Conservation (phyloP, 108 stramenopile genomes). For the Poteriospumella lacustris region DNA sequence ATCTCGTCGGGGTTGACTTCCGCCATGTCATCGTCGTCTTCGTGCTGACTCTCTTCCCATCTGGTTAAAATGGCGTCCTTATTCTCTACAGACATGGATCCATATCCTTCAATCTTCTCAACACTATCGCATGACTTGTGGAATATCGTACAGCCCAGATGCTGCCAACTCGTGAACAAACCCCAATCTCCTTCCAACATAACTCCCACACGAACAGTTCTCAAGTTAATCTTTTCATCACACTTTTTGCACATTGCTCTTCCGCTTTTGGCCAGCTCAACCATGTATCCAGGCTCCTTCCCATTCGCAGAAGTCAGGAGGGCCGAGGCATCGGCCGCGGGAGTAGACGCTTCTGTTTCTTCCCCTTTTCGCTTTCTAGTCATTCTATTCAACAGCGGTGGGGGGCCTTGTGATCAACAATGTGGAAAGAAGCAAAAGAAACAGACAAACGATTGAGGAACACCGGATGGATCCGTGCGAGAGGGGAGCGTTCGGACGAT, state of each 20-base stretch:
- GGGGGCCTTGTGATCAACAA: no score
- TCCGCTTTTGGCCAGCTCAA: constrained; percentile 40
- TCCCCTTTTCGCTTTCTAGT: no score
- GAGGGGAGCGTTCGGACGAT: no score
- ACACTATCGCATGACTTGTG: neutral
- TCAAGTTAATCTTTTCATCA: constrained; percentile 39
- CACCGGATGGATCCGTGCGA: no score
- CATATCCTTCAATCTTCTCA: constrained; percentile 27
- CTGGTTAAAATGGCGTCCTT: constrained; percentile 3
- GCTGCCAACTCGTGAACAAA: constrained; percentile 51
- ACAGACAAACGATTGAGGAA: no score
- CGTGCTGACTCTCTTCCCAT: constrained; percentile 40
- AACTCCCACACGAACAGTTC: constrained; percentile 41
- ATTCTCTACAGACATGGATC: neutral
- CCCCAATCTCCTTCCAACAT: constrained; percentile 50
- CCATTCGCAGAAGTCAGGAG: no score
- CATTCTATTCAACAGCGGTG: no score
- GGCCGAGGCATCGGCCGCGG: no score
- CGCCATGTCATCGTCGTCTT: constrained; percentile 39
- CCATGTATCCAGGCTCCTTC: no score
- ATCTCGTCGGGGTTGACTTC: constrained; percentile 76
- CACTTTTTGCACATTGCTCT: constrained; percentile 50
- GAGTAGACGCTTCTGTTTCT: no score
- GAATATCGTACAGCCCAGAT: constrained; percentile 48
- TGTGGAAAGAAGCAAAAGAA: no score